These are phyloP conservation scores for Crassisporium funariophilum DNA, from an alignment of 768 basidiomycete species.

Conservation along the genomic window DNA sequence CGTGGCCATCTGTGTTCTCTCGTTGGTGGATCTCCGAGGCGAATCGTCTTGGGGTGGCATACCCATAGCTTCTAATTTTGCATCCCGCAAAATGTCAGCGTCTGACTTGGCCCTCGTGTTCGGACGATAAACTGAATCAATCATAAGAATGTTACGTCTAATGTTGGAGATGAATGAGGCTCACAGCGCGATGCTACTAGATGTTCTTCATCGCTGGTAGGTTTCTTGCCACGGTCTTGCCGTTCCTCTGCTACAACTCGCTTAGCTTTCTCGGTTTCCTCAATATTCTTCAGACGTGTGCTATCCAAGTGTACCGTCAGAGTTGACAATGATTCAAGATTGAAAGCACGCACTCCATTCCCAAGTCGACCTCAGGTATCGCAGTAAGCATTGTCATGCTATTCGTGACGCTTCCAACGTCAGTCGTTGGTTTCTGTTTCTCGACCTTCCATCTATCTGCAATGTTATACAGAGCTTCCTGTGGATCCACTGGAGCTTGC, in stretches of 20 bases:
- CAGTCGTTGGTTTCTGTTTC: slow-evolving; percentile 58
- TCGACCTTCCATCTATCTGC: slow-evolving; percentile 67
- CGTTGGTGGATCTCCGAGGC: slow-evolving; percentile 48
- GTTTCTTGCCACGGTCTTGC: slow-evolving; percentile 56
- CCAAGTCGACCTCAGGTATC: slow-evolving; percentile 97
- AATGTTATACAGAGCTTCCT: slow-evolving; percentile 76
- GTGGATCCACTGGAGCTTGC: slow-evolving; percentile 59
- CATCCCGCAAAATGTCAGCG: slow-evolving; percentile 83
- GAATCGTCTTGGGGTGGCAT: slow-evolving; percentile 58
- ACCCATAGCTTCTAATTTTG: slow-evolving; percentile 86
- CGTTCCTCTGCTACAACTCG: slow-evolving; percentile 77
- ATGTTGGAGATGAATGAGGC: slow-evolving; percentile 26
- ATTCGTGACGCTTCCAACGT: slow-evolving; percentile 93
- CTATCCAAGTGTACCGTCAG: slow-evolving; percentile 44
- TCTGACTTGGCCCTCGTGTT: slow-evolving; percentile 84
- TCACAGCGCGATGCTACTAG: slow-evolving; percentile 86
- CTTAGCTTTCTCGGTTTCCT: slow-evolving; percentile 97
- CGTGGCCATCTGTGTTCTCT: slow-evolving; percentile 83
- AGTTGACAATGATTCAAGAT: background rate
- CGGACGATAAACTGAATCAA: slow-evolving; percentile 75
- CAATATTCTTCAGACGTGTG: slow-evolving; percentile 89
- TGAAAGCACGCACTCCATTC: slow-evolving; percentile 83
- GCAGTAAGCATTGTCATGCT: slow-evolving; percentile 95
- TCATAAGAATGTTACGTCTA: slow-evolving; percentile 5
- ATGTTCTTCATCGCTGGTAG: slow-evolving; percentile 73